These are phyloP conservation scores for Sphagnum magellanicum DNA, from an alignment of 228 moss, liverwort and hornwort genomes.

Conservation along the genomic window DNA sequence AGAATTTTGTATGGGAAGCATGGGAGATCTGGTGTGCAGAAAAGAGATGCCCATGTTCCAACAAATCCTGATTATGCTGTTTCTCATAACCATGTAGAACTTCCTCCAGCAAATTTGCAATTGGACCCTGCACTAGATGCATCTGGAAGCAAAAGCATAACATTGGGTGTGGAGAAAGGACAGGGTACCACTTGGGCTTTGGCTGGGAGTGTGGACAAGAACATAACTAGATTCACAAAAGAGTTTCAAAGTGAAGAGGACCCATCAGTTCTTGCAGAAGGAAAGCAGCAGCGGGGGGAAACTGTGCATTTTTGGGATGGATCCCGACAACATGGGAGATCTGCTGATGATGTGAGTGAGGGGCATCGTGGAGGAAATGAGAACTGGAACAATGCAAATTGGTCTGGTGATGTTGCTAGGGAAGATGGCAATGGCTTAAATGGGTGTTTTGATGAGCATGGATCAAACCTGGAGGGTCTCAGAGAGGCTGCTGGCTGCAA, in stretches of 20 bases:
- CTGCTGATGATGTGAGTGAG: conserved; percentile 41
- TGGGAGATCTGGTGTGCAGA: conserved; percentile 34
- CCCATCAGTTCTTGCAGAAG: conserved; percentile 31
- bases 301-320: conserved; percentile 56
- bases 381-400: conserved; percentile 40
- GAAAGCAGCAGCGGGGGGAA: conserved; percentile 32
- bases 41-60: conserved; percentile 10
- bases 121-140: no score
- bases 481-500: no score
- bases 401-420: conserved; percentile 27
- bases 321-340: conserved; percentile 40
- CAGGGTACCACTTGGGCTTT: conserved; percentile 24
- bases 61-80: conserved; percentile 19
- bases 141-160: no score
- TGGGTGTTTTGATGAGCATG: conserved; percentile 9
- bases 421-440: conserved; percentile 16
- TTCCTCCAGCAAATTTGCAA: conserved; percentile 1
- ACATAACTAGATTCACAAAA: conserved; percentile 1
- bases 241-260: no score
- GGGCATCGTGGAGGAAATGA: conserved; percentile 30
- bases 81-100: conserved; percentile 16
- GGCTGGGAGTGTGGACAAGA: no score
- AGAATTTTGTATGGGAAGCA: conserved; percentile 46
- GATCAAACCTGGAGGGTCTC: no score
- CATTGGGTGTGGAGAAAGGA: conserved; percentile 24